Base-by-base conservation (phyloP, 768 basidiomycete genomes). In the Cystofilobasidium capitatum region DNA sequence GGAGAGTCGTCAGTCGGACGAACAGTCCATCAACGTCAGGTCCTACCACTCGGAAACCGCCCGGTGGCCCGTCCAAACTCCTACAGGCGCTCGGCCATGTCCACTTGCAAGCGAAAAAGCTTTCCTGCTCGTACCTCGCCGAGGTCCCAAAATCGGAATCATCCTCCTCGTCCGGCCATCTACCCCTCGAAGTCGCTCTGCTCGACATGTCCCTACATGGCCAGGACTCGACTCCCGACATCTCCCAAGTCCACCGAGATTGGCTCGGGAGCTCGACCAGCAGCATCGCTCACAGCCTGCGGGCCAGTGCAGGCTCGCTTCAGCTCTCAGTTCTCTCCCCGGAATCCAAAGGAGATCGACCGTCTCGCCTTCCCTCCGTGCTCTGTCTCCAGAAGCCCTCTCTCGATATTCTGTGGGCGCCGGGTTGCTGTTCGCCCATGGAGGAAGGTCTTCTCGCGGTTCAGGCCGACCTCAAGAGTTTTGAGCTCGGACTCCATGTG, bases 121-220 rank as follows among this genome's bases (percentile, higher is more conserved):
- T 39, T 20, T 10, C 7, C 31, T n/a, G 57, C 13, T 9, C 3
- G 12, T 22, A 37, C 12, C 8, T 9, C 22, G 40, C 3, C 33
- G n/a, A 4, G 16, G 8, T 24, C n/a, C 7, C 29, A 1, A 10
- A 14, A 13, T 26, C 20, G 16, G n/a, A n/a, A 10, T 33, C 58
- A 3, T 12, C 10, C 17, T 9, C 24, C 26, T 20, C 10, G 16
- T 36, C 17, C 22, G 3, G 6, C 14, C 65, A 24, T 5, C 35
- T 55, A 26, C 17, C 37, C 5, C 51, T 64, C 39, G 63, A 64
- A 9, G 36, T 64, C 39, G 63, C 45, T 10, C 39, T 64, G 24
- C 63, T 40, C 39, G 63, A 37, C 16, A 14, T 64, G 36, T 29
- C 36, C 16, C 22, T 55, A 14, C 31, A 37, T 8, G 63, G 49